Percentiles rank a stretch among this genome's conserved stretches.
Conservation (phyloP, 345 rosid species). For the Jatropha curcas region DNA sequence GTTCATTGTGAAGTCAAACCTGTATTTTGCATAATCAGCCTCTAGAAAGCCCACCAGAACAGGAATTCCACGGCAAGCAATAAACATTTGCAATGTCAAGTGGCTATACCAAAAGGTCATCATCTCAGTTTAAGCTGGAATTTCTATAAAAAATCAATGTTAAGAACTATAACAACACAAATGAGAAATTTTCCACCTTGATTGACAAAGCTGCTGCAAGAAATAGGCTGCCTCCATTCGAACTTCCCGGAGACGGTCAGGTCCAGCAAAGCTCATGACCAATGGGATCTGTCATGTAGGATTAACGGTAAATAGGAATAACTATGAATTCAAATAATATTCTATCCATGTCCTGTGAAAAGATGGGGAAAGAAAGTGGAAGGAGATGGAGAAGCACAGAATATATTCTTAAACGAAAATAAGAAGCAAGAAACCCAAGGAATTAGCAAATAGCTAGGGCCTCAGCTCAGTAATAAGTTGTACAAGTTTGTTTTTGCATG, state of each 20-base stretch:
- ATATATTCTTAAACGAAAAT: background rate
- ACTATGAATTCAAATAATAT: background rate
- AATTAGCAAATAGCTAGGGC: background rate
- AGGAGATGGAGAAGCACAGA: background rate
- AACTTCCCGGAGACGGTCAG: slow-evolving; percentile 83
- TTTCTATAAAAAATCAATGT: background rate
- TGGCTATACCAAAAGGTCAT: slow-evolving; percentile 55
- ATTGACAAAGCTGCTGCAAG: slow-evolving; percentile 92
- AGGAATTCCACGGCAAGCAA: slow-evolving; percentile 96
- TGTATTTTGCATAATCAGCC: slow-evolving; percentile 93
- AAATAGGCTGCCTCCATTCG: slow-evolving; percentile 96
- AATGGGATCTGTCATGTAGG: slow-evolving; percentile 66
- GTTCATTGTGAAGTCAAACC: slow-evolving; percentile 41
- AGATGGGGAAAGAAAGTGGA: background rate
- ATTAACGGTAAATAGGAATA: background rate
- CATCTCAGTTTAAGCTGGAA: slow-evolving; percentile 30
- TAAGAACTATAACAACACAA: slow-evolving; percentile 8
- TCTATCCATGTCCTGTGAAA: background rate
- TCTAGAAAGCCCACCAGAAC: slow-evolving; percentile 92
- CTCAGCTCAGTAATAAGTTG: background rate
- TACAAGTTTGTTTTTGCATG: background rate
- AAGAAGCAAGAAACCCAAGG: background rate
- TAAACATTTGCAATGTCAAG: slow-evolving; percentile 97
- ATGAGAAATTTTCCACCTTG: slow-evolving; percentile 62
- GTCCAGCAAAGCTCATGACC: slow-evolving; percentile 72